Evolutionary conservation across 2,329 filamentous ascomycete species (phyloP), one percentile per base, ranked within the genome.

Genomic region (Ophioceras dolichostomum): DNA sequence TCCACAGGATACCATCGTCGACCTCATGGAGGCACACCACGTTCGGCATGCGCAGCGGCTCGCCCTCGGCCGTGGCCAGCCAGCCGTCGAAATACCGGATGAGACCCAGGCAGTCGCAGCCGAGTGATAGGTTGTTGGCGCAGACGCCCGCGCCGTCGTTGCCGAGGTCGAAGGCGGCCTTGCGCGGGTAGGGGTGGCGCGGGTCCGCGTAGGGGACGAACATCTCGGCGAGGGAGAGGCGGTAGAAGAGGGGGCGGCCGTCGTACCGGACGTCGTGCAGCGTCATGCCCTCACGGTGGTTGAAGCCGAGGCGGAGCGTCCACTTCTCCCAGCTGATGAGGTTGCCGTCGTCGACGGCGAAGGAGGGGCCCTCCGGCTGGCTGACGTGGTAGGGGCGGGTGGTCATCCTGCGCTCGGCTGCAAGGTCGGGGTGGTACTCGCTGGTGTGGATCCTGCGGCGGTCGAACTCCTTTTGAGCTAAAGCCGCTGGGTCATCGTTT

Each of bases 161-260:
- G 7, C 80, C 80, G 41, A 84, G 72, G 46, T 84, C 79, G 47
- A 85, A 83, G 1, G 79, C 79, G 37, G 78, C 73, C 52, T 85
- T 84, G 30, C 78, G 68, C 37, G 79, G 75, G 50, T 73, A 83
- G 0, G 78, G 79, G 1, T 66, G 59, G 2, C 79, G 68, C 1
- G 74, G 74, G 46, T 83, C 79, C 3, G 64, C 76, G 45, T 83
- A 84, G 0, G 76, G 76, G 0, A 82, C 76, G 2, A 72, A 72
- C 72, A 85, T 80, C 53, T 86, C 81, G 43, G 72, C 74, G 40
- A 81, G 66, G 43, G 72, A 74, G 21, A 85, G 54, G 1, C 80
- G 68, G 56, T 83, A 79, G 49, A 84, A 65, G 20, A 85, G 61
- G 30, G 70, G 75, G 14, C 78, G 67, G 26, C 68, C 68, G 45